phyloP scores from a whole-genome alignment of 2,329 filamentous ascomycete species.

The Fusarium equiseti region DNA sequence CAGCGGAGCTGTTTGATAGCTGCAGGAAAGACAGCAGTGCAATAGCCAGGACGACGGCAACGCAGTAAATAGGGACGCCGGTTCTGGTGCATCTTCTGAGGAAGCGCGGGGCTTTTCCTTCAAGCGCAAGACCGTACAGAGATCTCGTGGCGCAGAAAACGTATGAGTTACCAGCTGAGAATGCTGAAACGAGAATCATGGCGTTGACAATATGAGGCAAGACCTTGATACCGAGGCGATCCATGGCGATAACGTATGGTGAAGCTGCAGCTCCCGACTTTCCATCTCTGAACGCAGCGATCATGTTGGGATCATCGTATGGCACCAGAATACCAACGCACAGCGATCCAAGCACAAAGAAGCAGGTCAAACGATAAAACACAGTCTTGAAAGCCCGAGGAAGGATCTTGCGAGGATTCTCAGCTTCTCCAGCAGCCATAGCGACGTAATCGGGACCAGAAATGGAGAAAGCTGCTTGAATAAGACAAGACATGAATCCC shows the following conservation, averaged over 20 bases:
- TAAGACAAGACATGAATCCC: conserved; percentile 81
- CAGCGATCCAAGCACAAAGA: conserved; percentile 81
- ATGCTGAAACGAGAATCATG: conserved; percentile 75
- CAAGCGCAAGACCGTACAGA: conserved; percentile 75
- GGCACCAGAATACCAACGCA: conserved; percentile 79
- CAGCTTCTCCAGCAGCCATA: conserved; percentile 77
- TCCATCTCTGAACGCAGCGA: conserved; percentile 67
- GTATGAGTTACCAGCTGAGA: conserved; percentile 74
- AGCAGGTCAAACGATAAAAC: conserved; percentile 80
- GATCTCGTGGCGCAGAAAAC: conserved; percentile 76
- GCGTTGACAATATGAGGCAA: conserved; percentile 80
- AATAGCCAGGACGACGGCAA: conserved; percentile 73
- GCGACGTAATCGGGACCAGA: conserved; percentile 76
- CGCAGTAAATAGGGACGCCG: conserved; percentile 81
- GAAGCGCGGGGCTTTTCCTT: conserved; percentile 73
- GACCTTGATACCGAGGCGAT: conserved; percentile 70
- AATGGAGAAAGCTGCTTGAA: conserved; percentile 76
- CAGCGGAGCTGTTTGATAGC: conserved; percentile 72
- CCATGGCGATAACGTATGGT: conserved; percentile 76
- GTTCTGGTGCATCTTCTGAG: conserved; percentile 70
- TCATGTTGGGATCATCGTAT: conserved; percentile 73
- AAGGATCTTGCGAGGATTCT: conserved; percentile 76
- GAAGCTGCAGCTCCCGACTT: conserved; percentile 77
- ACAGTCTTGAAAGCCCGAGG: conserved; percentile 82
- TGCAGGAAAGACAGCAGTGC: conserved; percentile 80